Base-by-base conservation (phyloP, 768 basidiomycete species). In the Pholiota molesta region DNA sequence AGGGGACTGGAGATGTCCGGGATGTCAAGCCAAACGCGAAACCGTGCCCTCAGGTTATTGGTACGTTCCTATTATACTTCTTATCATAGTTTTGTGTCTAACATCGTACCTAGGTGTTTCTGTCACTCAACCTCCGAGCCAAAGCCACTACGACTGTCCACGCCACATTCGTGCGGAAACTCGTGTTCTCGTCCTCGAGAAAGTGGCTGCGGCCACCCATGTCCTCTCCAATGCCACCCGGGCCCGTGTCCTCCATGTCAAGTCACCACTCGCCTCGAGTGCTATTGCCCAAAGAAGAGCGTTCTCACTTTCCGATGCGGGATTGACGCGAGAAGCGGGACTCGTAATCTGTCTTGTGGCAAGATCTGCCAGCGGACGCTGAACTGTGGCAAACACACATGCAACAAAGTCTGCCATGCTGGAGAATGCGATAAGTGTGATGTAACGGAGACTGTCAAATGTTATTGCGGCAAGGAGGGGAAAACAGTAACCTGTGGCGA, bases 171-270 rank as follows among this genome's bases (percentile, higher is more conserved):
- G 3, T 94, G 93, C 64, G 89, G 83, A 0, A 83, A 83, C 63
- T 81, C 87, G 0, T 94, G 92, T 70, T 80, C 86, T 0, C 86
- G 90, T 13, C 61, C 74, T 5, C 84, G 89, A 2, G 74, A 78
- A 39, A 75, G 77, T 29, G 77, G 77, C 5, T 99, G 97, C 66
- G 79, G 81, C 0, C 97, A 98, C 70, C 80, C 93, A 0, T 99
- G 96, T 72, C 86, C 95, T 0, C 71, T 95, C 14, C 78, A 80
- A 14, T 99, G 97, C 69, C 97, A 98, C 72, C 97, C 97, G 0
- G 97, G 97, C 0, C 97, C 97, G 0, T 99, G 97, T 75, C 96
- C 96, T 0, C 95, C 95, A 0, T 99, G 97, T 70, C 85, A 87
- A 63, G 83, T 97, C 11, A 92, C 90, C 5, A 86, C 91, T 0